These are phyloP conservation scores for Kwoniella sp. DNA, from an alignment of 768 basidiomycete genomes.

Conservation along the genomic window DNA sequence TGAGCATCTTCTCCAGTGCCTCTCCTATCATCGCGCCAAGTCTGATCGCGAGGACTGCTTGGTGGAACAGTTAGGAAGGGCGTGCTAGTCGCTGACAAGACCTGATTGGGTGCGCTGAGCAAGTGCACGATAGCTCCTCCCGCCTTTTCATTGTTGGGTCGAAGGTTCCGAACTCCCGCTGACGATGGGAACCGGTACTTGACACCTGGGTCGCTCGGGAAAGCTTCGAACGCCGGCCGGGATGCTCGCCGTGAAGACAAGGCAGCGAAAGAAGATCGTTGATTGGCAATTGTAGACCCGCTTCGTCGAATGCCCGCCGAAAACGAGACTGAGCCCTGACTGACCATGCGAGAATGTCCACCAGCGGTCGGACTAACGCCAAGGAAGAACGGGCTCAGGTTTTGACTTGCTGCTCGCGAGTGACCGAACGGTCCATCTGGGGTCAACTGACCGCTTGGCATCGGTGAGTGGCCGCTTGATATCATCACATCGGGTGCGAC, in stretches of 20 bases:
- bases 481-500: constrained; percentile 2
- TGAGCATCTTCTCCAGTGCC: background rate
- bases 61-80: constrained; percentile 7
- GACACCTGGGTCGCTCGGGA: constrained; percentile 7
- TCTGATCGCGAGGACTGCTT: background rate
- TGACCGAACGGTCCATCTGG: background rate
- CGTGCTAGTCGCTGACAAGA: constrained; percentile 12
- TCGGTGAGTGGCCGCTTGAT: background rate
- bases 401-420: constrained; percentile 21
- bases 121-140: constrained; percentile 38
- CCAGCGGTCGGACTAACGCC: background rate
- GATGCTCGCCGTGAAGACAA: constrained; percentile 27
- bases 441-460: background rate
- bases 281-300: no score
- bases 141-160: constrained; percentile 1
- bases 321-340: constrained; percentile 4
- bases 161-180: constrained; percentile 9
- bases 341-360: constrained; percentile 17
- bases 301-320: no score
- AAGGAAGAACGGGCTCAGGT: constrained; percentile 1
- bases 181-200: constrained; percentile 36
- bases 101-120: constrained; percentile 21
- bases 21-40: background rate
- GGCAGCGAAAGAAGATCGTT: constrained; percentile 32
- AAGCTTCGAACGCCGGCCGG: constrained; percentile 21